These are phyloP conservation scores for Alternaria burnsii DNA, from an alignment of 2,329 filamentous ascomycete species.

Conservation along the genomic window DNA sequence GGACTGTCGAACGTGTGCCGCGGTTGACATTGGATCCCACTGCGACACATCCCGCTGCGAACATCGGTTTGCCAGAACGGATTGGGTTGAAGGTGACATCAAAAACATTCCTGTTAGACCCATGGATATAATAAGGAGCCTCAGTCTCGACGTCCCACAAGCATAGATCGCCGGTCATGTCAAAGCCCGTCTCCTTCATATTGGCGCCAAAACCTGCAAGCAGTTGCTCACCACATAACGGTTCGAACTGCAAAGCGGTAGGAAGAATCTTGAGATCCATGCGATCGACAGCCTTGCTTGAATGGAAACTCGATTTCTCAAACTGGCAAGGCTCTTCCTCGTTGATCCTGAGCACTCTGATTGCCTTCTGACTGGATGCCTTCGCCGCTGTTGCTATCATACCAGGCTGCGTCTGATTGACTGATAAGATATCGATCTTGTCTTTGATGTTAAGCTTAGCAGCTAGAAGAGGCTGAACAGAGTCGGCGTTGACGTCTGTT, in stretches of 20 bases:
- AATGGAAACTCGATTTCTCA: constrained; percentile 33
- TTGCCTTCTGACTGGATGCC: constrained; percentile 41
- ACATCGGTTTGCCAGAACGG: constrained; percentile 48
- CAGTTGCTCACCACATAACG: constrained; percentile 51
- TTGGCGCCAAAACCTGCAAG: constrained; percentile 64
- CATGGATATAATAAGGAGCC: constrained; percentile 53
- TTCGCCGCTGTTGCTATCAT: constrained; percentile 61
- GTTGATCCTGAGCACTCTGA: constrained; percentile 43
- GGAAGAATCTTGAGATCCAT: constrained; percentile 42
- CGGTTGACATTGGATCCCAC: constrained; percentile 47
- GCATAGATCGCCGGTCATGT: constrained; percentile 61
- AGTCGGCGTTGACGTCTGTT: constrained; percentile 35
- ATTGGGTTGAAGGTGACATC: constrained; percentile 66
- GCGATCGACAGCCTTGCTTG: constrained; percentile 37
- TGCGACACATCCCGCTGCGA: constrained; percentile 63
- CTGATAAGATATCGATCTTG: constrained; percentile 61
- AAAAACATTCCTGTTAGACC: constrained; percentile 64
- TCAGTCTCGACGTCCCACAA: constrained; percentile 62
- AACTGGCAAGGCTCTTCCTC: constrained; percentile 22
- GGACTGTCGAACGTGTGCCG: constrained; percentile 60
- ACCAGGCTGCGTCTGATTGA: constrained; percentile 45
- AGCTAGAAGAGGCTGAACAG: constrained; percentile 29
- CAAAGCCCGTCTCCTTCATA: constrained; percentile 39
- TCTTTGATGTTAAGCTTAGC: constrained; percentile 54
- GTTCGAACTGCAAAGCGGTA: constrained; percentile 46